phyloP scores from a whole-genome alignment of 2,329 filamentous ascomycete genomes.

The Neopestalotiopsis sp. region DNA sequence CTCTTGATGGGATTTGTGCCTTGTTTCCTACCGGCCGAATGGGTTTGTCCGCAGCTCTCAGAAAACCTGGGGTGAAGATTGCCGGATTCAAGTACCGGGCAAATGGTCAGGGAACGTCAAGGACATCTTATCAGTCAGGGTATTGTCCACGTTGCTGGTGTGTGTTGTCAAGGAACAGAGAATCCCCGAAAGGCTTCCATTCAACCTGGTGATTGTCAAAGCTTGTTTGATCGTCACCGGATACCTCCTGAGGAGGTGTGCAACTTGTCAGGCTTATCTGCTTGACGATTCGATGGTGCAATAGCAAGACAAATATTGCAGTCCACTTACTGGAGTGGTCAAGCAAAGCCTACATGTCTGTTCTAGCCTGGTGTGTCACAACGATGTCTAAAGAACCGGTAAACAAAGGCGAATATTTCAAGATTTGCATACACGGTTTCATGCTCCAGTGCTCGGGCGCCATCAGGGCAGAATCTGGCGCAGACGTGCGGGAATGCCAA shows the following conservation, averaged over 20 bases:
- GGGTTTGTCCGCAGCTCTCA: no score
- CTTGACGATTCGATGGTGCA: background rate
- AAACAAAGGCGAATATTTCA: background rate
- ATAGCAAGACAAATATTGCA: background rate
- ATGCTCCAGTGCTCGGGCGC: background rate
- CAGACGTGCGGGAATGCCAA: background rate
- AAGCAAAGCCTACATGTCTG: background rate
- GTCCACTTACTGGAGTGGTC: background rate
- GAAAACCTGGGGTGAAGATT: no score
- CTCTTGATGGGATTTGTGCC: no score
- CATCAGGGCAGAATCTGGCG: background rate
- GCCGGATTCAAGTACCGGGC: no score
- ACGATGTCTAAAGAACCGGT: background rate
- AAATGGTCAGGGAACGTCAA: no score
- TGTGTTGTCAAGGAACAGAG: background rate
- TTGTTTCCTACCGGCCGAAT: no score
- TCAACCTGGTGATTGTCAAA: background rate
- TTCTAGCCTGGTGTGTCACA: background rate
- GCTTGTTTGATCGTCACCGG: background rate
- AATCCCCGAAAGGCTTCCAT: background rate
- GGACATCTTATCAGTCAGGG: background rate
- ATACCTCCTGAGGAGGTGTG: background rate
- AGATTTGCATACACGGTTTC: no score
- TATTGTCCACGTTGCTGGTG: background rate
- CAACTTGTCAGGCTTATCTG: background rate